Evolutionary conservation across 345 rosid species (phyloP), one percentile per base, ranked within the genome.

Genomic region (Garcia nutans): DNA sequence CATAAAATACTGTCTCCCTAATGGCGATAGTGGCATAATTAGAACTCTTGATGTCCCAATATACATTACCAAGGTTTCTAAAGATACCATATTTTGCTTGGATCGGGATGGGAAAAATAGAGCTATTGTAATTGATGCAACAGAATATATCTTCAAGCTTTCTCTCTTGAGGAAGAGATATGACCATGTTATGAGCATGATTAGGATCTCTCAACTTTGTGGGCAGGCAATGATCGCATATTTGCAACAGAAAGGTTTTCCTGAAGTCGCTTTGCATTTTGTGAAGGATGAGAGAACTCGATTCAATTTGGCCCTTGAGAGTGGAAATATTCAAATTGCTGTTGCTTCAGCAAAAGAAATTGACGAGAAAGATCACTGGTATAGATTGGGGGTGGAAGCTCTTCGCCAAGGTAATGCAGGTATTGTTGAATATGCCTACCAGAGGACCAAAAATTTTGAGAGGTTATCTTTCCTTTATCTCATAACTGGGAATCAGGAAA

Each of bases 171-270:
- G 82, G 79, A 93, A 93, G 89, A 92, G 85, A 61, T 96, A 87
- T 79, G 98, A 96, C 66, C 85, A 90, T 82, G 99, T 93, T 59
- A 90, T 93, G 98, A 88, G 89, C 86, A 96, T 96, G 99, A 96
- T 96, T 72, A 91, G 84, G 87, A 90, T 88, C 80, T 91, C 98
- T 13, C 93, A 91, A 86, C 97, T 96, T 33, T 92, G 98, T 81
- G 99, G 99, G 59, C 94, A 96, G 83, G 98, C 98, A 57, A 85
- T 96, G 97, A 92, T 93, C 75, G 94, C 99, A 54, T 93, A 96
- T 82, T 85, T 96, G 79, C 99, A 96, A 76, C 98, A 93, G 79
- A 96, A 93, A 79, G 98, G 97, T 23, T 96, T 96, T 71, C 99
- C 98, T 76, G 99, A 96, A 86, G 98, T 96, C 78, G 99, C 99